phyloP scores from a whole-genome alignment of 345 rosid species.

The Triadica sebifera region DNA sequence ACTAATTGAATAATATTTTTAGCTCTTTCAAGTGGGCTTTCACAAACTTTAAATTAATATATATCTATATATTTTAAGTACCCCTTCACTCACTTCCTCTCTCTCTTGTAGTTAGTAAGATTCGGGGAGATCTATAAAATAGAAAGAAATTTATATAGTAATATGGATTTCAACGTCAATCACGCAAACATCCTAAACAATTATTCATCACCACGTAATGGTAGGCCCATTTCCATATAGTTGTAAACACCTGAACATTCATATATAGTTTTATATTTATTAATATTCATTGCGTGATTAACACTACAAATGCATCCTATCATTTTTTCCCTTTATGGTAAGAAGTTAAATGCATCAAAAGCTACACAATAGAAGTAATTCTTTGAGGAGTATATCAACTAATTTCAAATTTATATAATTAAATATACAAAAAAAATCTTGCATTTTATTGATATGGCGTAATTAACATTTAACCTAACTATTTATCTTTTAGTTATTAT shows the following conservation, averaged over 20 bases:
- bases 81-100: neutral
- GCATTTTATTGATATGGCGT: neutral
- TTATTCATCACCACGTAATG: slow-evolving; percentile 61
- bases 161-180: slow-evolving; percentile 66
- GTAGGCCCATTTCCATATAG: slow-evolving; percentile 43
- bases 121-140: slow-evolving; percentile 56
- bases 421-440: too few relatives aligned
- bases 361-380: too few relatives aligned
- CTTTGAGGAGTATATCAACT: too few relatives aligned
- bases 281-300: neutral
- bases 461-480: too few relatives aligned
- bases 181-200: slow-evolving; percentile 71
- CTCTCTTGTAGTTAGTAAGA: slow-evolving; percentile 62
- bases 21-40: too few relatives aligned
- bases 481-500: neutral
- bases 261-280: neutral
- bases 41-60: too few relatives aligned
- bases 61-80: too few relatives aligned
- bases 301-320: too few relatives aligned
- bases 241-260: slow-evolving; percentile 55
- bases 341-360: too few relatives aligned
- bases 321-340: too few relatives aligned
- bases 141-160: slow-evolving; percentile 32
- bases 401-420: too few relatives aligned
- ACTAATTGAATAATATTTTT: too few relatives aligned